Conservation (phyloP, 2,329 filamentous ascomycete species). For the Cladosporium cucumerinum region DNA sequence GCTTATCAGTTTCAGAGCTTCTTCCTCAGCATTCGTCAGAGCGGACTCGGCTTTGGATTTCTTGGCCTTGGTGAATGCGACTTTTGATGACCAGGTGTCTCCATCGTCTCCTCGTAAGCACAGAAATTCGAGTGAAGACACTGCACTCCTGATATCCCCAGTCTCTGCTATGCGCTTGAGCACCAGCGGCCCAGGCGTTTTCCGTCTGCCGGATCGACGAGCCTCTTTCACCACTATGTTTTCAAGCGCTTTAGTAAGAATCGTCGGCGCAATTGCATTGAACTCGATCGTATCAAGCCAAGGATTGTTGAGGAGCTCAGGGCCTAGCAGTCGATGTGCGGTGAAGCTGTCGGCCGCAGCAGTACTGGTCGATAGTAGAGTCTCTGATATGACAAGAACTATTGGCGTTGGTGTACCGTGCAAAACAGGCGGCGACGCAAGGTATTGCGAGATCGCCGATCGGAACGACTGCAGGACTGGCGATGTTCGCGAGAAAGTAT, state of each 20-base stretch:
- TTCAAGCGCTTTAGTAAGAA: slow-evolving; percentile 80
- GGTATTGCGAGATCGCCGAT: slow-evolving; percentile 68
- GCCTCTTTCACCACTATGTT: slow-evolving; percentile 82
- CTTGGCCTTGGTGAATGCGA: slow-evolving; percentile 67
- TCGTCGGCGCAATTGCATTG: slow-evolving; percentile 83
- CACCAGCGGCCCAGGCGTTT: slow-evolving; percentile 73
- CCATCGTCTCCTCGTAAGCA: slow-evolving; percentile 77
- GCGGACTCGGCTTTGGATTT: slow-evolving; percentile 56
- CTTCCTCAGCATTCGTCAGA: slow-evolving; percentile 72
- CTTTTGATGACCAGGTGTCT: slow-evolving; percentile 70
- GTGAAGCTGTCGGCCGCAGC: slow-evolving; percentile 89
- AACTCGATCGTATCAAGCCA: slow-evolving; percentile 81
- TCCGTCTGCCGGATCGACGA: slow-evolving; percentile 68
- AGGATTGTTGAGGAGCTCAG: slow-evolving; percentile 78
- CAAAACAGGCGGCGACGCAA: slow-evolving; percentile 50
- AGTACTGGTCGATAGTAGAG: slow-evolving; percentile 77
- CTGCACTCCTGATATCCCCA: slow-evolving; percentile 89
- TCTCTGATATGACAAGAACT: slow-evolving; percentile 89
- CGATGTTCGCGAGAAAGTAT: slow-evolving; percentile 46
- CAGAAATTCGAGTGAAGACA: slow-evolving; percentile 87
- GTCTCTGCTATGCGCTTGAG: slow-evolving; percentile 78
- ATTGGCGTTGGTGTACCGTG: slow-evolving; percentile 53
- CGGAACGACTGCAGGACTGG: slow-evolving; percentile 56
- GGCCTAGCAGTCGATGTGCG: slow-evolving; percentile 81
- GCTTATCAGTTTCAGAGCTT: slow-evolving; percentile 75